Conservation (phyloP, 1,139 yeast genomes). For the Candida neerlandica region DNA sequence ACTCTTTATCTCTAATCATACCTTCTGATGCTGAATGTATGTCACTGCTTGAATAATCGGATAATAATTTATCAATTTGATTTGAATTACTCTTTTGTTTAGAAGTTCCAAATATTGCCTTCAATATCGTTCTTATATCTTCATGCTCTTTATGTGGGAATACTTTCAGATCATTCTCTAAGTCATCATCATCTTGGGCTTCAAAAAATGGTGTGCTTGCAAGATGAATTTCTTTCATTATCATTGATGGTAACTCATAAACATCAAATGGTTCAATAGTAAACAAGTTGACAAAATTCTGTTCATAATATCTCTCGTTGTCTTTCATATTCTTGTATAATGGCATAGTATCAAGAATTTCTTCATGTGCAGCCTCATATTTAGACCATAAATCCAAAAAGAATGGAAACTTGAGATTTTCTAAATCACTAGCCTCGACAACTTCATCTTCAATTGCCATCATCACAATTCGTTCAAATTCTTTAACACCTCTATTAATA, state of each 20-base stretch:
- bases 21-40: conserved; percentile 54
- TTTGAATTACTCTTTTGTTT: conserved; percentile 47
- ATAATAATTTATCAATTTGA: conserved; percentile 46
- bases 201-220: conserved; percentile 42
- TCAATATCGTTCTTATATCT: conserved; percentile 41
- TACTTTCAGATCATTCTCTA: conserved; percentile 17
- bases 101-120: conserved; percentile 65
- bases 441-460: conserved; percentile 53
- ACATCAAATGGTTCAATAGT: conserved; percentile 33
- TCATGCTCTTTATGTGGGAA: conserved; percentile 28
- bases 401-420: conserved; percentile 48
- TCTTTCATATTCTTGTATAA: conserved; percentile 30
- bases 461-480: conserved; percentile 61
- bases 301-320: conserved; percentile 32
- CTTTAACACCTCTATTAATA: conserved; percentile 52
- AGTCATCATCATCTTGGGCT: conserved; percentile 17
- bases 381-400: conserved; percentile 62
- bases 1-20: conserved; percentile 56
- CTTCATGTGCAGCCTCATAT: conserved; percentile 41
- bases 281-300: conserved; percentile 17
- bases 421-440: conserved; percentile 47
- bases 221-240: conserved; percentile 54
- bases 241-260: conserved; percentile 51
- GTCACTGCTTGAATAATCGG: conserved; percentile 41
- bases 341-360: conserved; percentile 37